Conservation (phyloP, 2,329 filamentous ascomycete species). For the Myriosclerotinia duriaeana region DNA sequence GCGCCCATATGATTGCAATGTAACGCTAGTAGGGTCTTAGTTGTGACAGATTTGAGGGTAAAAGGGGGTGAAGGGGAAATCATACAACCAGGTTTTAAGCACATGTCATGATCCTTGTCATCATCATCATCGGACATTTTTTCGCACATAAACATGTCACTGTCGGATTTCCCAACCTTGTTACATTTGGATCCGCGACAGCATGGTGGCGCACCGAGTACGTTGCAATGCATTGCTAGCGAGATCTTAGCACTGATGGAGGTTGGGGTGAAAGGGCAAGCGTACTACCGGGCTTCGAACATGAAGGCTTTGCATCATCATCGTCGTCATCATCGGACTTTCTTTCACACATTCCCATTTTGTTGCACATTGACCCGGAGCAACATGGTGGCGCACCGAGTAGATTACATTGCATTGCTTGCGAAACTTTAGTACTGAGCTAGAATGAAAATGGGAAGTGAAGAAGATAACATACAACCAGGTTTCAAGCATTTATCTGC, state of each 20-base stretch:
- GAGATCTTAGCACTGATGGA: neutral
- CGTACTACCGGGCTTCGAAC: neutral
- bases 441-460: neutral
- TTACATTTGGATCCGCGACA: neutral
- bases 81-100: slow-evolving; percentile 3
- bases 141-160: neutral
- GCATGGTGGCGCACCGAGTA: slow-evolving; percentile 3
- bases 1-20: neutral
- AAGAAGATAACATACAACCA: neutral
- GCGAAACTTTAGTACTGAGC: neutral
- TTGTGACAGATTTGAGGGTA: neutral
- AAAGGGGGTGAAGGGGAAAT: neutral
- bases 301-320: neutral
- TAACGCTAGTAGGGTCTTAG: neutral
- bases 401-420: neutral
- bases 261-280: neutral
- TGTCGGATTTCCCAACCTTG: neutral
- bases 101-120: neutral
- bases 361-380: neutral
- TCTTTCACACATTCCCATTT: neutral
- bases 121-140: neutral
- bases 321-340: neutral
- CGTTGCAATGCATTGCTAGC: neutral
- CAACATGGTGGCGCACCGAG: slow-evolving; percentile 6
- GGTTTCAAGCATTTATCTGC: neutral